Evolutionary conservation across 805 yeast genomes (phyloP).

Genomic region (Wickerhamiella brachini): DNA sequence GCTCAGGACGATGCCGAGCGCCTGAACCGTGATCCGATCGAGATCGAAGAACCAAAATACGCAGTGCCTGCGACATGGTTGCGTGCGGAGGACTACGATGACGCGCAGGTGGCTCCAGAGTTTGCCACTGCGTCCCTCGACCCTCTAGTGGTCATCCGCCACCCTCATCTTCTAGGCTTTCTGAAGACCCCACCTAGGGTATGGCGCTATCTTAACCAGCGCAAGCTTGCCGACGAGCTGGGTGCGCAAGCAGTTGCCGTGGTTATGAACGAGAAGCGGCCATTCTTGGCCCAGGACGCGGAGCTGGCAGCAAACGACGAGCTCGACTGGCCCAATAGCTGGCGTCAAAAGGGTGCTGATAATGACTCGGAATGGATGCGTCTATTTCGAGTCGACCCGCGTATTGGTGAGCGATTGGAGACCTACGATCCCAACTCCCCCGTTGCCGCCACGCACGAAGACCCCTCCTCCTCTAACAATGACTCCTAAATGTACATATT

Average conservation of each 20-base stretch:
- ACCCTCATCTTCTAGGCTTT: constrained; percentile 72
- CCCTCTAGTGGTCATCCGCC: constrained; percentile 63
- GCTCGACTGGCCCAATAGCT: constrained; percentile 68
- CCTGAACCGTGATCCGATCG: constrained; percentile 7
- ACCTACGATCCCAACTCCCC: constrained; percentile 20
- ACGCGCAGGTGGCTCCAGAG: constrained; percentile 47
- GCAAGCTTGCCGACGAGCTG: constrained; percentile 55
- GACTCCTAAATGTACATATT: neutral
- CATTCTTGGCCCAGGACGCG: constrained; percentile 34
- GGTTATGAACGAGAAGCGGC: constrained; percentile 39
- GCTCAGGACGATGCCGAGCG: constrained; percentile 10
- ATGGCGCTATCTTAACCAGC: constrained; percentile 60
- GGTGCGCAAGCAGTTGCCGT: constrained; percentile 42
- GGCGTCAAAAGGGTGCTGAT: constrained; percentile 67
- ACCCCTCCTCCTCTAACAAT: neutral
- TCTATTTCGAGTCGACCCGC: constrained; percentile 53
- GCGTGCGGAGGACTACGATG: constrained; percentile 39
- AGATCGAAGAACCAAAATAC: constrained; percentile 11
- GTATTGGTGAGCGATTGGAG: constrained; percentile 39
- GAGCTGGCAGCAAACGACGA: constrained; percentile 49
- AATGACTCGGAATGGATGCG: constrained; percentile 80
- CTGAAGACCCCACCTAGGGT: constrained; percentile 60
- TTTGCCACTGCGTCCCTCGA: constrained; percentile 31
- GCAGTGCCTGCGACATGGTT: constrained; percentile 36
- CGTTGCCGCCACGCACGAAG: no score